Evolutionary conservation across 371 early-diverging fungal genomes (phyloP), one percentile per base, ranked within the genome.

Genomic region (Umbelopsis sp.): DNA sequence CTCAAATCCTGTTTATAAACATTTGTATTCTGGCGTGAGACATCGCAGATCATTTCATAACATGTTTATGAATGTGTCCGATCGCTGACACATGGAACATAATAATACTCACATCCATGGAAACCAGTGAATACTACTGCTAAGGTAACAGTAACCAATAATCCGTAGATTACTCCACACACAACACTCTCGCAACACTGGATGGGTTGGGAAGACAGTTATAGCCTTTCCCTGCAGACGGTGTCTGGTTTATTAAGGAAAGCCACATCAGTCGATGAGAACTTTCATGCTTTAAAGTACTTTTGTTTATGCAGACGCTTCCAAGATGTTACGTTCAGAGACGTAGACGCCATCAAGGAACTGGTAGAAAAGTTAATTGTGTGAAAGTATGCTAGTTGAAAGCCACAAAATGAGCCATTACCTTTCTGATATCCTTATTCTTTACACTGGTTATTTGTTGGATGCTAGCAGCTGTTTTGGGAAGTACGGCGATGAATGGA

Each of bases 341-440:
- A 96, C 92, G 89, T 94, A 96, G 90, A 96, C 89, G 86, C 96
- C 97, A 84, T 98, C 99, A 78, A 97, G 85, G 93, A 99, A 99
- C 85, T 57, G 57, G 11, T 18, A 35, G 18, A 29, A 6, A 35
- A 37, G 37, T 57, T 57, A 57, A 32, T 57, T 1, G 32, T 3
- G 29, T 41, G 41, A 12, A 41, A 41, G 2, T 7, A 12, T 7
- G 12, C 41, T 0, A 41, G 7, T 41, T 41, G 12, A 41, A 7
- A 41, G 41, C 41, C 12, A 29, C 4, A 29, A 4, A 57, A 57
- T 12, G 3, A 7, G 5, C 8, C 57, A 29, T 57, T 57, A 57
- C 57, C 57, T 96, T 96, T 86, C 99, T 94, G 84, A 94, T 93
- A 93, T 93, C 93, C 81, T 89, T 86, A 76, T 86, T 88, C 80